These are phyloP conservation scores for Ochromonas danica DNA, from an alignment of 108 stramenopile species.

Conservation along the genomic window DNA sequence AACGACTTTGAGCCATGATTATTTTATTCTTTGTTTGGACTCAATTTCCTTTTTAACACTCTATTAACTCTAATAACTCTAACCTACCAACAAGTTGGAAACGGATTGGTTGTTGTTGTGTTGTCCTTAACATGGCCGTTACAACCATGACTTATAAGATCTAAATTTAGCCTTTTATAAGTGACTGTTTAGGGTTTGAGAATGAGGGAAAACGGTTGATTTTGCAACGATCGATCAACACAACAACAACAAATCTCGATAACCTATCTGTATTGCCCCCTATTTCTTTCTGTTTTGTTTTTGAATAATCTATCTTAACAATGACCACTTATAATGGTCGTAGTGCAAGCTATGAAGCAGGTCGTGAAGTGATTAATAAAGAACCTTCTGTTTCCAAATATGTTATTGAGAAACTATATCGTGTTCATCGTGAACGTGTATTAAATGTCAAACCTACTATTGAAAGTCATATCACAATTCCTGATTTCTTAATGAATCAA, in stretches of 20 bases:
- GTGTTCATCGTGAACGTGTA: slow-evolving; percentile 32
- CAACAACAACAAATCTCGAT: slow-evolving; percentile 33
- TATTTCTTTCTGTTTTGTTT: slow-evolving; percentile 17
- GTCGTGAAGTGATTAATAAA: slow-evolving; percentile 26
- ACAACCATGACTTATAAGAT: no score
- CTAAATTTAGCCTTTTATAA: no score
- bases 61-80: no score
- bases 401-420: slow-evolving; percentile 37
- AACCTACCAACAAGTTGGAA: no score
- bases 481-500: slow-evolving; percentile 35
- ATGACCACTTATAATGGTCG: slow-evolving; percentile 35
- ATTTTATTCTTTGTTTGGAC: not conserved
- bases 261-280: slow-evolving; percentile 9
- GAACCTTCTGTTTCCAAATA: slow-evolving; percentile 28
- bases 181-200: no score
- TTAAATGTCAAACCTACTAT: slow-evolving; percentile 32
- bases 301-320: slow-evolving; percentile 3
- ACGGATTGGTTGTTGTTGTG: no score
- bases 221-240: no score
- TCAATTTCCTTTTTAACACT: not conserved
- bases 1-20: not conserved
- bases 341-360: slow-evolving; percentile 19
- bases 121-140: no score
- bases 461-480: slow-evolving; percentile 7
- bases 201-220: no score